Conservation (phyloP, 306 rosid species). For the Alnus rubra region DNA sequence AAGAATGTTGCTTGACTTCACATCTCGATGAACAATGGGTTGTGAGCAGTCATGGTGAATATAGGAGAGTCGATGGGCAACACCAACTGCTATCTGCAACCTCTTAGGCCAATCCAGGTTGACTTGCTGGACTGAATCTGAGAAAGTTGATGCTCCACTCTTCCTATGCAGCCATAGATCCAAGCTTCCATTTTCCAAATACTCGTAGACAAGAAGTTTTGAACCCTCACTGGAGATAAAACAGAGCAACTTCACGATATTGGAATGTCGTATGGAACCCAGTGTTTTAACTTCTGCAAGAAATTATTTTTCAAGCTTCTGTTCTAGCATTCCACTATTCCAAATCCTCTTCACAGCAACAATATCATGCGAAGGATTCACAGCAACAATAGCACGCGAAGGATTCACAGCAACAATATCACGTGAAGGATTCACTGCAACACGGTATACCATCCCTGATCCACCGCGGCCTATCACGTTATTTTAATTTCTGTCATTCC, state of each 20-base stretch:
- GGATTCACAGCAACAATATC: no score
- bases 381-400: not conserved
- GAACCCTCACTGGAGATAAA: slow-evolving; percentile 56
- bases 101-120: slow-evolving; percentile 74
- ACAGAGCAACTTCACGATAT: slow-evolving; percentile 75
- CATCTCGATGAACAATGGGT: not conserved
- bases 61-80: slow-evolving; percentile 27
- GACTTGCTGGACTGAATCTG: slow-evolving; percentile 28
- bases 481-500: no score
- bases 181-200: slow-evolving; percentile 64
- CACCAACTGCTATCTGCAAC: slow-evolving; percentile 64
- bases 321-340: slow-evolving; percentile 23
- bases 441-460: slow-evolving; percentile 2
- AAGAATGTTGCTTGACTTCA: slow-evolving; percentile 47
- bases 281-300: slow-evolving; percentile 61
- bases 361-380: slow-evolving; percentile 16
- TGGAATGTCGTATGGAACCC: slow-evolving; percentile 67
- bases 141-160: slow-evolving; percentile 27
- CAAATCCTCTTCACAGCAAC: slow-evolving; percentile 75
- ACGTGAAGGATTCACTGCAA: not conserved
- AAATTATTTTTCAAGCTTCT: slow-evolving; percentile 68
- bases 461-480: no score
- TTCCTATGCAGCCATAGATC: slow-evolving; percentile 62
- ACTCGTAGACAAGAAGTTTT: slow-evolving; percentile 79
- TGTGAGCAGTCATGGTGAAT: not conserved